A percentile compares a stretch with the other conserved stretches of the same genome.
Evolutionary conservation across 495 filamentous ascomycete genomes (phyloP).

Genomic region (Collariella sp.): DNA sequence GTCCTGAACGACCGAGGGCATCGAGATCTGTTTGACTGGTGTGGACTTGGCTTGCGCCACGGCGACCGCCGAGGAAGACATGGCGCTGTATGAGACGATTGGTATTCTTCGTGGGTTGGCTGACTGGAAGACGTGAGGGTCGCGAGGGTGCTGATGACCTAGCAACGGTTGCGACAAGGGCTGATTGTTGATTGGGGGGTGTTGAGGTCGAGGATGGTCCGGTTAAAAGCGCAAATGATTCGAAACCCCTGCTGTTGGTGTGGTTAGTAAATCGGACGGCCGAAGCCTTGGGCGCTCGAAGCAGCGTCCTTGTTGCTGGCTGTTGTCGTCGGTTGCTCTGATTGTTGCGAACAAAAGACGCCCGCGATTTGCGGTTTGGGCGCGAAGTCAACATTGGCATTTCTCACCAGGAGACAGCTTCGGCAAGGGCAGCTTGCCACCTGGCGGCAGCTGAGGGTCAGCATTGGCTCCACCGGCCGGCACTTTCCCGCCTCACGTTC

Average conservation of each 20-base stretch:
- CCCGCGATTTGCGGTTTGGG: neutral
- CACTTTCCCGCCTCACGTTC: too few relatives aligned
- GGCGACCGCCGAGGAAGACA: constrained; percentile 14
- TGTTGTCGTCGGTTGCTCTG: constrained; percentile 1
- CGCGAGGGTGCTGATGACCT: neutral
- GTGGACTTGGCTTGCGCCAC: constrained; percentile 28
- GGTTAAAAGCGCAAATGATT: neutral
- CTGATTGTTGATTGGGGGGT: neutral
- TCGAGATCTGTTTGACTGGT: constrained; percentile 33
- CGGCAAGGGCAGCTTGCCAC: neutral
- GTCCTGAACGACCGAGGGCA: constrained; percentile 31
- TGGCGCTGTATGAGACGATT: constrained; percentile 1
- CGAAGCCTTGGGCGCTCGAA: constrained; percentile 12
- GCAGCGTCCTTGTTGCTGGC: neutral
- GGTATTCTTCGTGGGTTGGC: constrained; percentile 2
- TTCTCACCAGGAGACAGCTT: neutral
- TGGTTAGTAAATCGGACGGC: constrained; percentile 21
- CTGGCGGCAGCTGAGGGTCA: neutral
- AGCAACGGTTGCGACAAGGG: neutral
- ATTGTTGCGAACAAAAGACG: constrained; percentile 7
- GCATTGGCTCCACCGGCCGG: neutral
- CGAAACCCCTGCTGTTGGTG: constrained; percentile 2
- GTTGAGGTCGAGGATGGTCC: neutral
- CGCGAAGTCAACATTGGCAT: constrained; percentile 1
- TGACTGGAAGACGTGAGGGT: neutral